These are phyloP conservation scores for Sporisorium iseilematis-ciliati DNA, from an alignment of 1,284 basidiomycete species.

Conservation along the genomic window DNA sequence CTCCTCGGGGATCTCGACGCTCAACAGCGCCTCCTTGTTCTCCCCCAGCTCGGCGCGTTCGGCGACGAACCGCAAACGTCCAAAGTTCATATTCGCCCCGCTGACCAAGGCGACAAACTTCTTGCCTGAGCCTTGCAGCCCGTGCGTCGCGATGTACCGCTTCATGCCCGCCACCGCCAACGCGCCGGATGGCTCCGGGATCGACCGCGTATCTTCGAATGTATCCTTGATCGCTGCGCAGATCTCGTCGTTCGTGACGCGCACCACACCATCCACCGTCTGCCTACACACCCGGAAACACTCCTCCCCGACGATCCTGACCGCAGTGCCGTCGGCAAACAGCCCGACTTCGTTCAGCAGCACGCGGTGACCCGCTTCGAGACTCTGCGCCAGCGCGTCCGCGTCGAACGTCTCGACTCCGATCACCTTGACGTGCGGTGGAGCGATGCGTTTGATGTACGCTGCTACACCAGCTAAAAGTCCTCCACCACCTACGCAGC, in stretches of 20 bases:
- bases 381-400: constrained; percentile 88
- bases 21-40: constrained; percentile 89
- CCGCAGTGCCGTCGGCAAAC: constrained; percentile 98
- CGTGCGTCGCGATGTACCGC: constrained; percentile 84
- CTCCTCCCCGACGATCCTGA: constrained; percentile 95
- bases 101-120: constrained; percentile 91
- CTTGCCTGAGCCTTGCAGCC: constrained; percentile 83
- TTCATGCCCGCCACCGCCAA: constrained; percentile 92
- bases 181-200: constrained; percentile 95
- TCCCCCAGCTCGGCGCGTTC: constrained; percentile 98
- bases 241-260: constrained; percentile 93
- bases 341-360: constrained; percentile 90
- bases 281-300: constrained; percentile 91
- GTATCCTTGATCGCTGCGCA: constrained; percentile 99
- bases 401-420: constrained; percentile 97
- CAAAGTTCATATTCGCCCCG: constrained; percentile 99
- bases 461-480: constrained; percentile 87
- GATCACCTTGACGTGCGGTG: constrained; percentile 83
- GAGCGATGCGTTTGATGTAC: constrained; percentile 93
- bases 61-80: constrained; percentile 92
- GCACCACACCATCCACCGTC: constrained; percentile 85
- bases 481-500: constrained; percentile 91
- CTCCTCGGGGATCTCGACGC: constrained; percentile 90
- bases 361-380: constrained; percentile 77
- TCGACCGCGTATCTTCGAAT: constrained; percentile 77